A percentile compares a stretch with the other conserved stretches of the same genome.
Conservation (phyloP, 805 yeast genomes). For the Kregervanrija fluxuum region DNA sequence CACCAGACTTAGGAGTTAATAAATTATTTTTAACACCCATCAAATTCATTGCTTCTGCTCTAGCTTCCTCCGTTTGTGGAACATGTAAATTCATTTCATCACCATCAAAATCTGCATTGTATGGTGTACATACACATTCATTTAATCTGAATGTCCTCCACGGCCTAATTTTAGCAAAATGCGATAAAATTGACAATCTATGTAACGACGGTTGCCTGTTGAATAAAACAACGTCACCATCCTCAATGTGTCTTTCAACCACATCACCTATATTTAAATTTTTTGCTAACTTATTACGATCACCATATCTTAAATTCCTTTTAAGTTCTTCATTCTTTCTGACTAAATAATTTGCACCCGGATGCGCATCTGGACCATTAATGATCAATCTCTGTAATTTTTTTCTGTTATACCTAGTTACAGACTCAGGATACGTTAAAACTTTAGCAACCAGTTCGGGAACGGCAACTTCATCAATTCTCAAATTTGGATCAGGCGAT, state of each 20-base stretch:
- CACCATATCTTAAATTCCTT: conserved; percentile 85
- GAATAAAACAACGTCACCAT: conserved; percentile 92
- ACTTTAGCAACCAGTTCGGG: conserved; percentile 96
- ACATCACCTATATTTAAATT: conserved; percentile 80
- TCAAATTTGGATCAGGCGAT: conserved; percentile 98
- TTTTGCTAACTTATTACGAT: conserved; percentile 68
- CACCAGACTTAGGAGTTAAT: conserved; percentile 95
- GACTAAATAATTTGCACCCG: conserved; percentile 91
- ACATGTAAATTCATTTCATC: conserved; percentile 99
- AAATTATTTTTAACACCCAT: conserved; percentile 97
- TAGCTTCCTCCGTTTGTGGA: conserved; percentile 96
- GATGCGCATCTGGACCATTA: conserved; percentile 85
- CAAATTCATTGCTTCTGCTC: conserved; percentile 96
- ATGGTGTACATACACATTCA: conserved; percentile 99
- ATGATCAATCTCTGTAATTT: conserved; percentile 68
- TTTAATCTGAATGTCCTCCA: conserved; percentile 97
- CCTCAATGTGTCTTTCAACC: conserved; percentile 95
- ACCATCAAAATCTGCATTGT: conserved; percentile 99
- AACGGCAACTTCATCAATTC: conserved; percentile 96
- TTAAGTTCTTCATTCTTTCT: conserved; percentile 81
- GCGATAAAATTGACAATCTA: conserved; percentile 87
- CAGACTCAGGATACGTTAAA: conserved; percentile 91
- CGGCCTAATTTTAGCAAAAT: conserved; percentile 92
- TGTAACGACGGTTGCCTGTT: conserved; percentile 98
- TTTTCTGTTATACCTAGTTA: conserved; percentile 76